These are phyloP conservation scores for Solanum rostratum DNA, from an alignment of 257 asterid genomes.

Conservation along the genomic window DNA sequence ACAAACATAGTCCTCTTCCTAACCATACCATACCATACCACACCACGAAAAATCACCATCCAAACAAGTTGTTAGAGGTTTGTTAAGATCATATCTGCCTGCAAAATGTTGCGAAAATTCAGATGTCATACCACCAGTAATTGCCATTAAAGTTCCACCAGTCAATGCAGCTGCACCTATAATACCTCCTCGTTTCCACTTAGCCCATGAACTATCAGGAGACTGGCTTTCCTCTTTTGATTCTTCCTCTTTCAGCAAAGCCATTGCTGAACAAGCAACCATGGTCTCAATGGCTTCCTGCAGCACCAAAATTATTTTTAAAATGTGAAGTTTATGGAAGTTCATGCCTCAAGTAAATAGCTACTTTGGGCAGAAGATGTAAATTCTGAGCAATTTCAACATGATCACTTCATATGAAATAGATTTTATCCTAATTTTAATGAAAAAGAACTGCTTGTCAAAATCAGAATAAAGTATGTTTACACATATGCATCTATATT, in stretches of 20 bases:
- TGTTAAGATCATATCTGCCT: background rate
- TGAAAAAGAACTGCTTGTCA: background rate
- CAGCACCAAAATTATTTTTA: background rate
- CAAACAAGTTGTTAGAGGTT: too few relatives aligned
- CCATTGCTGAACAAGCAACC: constrained; percentile 95
- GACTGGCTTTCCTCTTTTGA: constrained; percentile 37
- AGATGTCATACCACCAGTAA: constrained; percentile 63
- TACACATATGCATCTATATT: background rate
- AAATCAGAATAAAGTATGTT: background rate
- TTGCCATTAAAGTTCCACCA: constrained; percentile 94
- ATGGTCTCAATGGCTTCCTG: constrained; percentile 92
- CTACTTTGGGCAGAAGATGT: background rate
- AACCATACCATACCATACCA: too few relatives aligned
- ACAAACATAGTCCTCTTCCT: too few relatives aligned
- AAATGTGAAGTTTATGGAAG: background rate
- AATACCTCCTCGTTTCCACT: constrained; percentile 94
- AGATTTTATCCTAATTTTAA: background rate
- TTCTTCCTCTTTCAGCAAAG: constrained; percentile 62
- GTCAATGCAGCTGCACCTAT: constrained; percentile 99
- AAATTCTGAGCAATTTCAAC: background rate
- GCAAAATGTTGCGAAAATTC: background rate
- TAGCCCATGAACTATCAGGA: constrained; percentile 49
- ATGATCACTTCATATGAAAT: background rate
- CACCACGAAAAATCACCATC: too few relatives aligned
- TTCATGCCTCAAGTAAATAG: background rate